Evolutionary conservation across 805 yeast species (phyloP), one percentile per base, ranked within the genome.

Genomic region (Myxozyma neglecta): DNA sequence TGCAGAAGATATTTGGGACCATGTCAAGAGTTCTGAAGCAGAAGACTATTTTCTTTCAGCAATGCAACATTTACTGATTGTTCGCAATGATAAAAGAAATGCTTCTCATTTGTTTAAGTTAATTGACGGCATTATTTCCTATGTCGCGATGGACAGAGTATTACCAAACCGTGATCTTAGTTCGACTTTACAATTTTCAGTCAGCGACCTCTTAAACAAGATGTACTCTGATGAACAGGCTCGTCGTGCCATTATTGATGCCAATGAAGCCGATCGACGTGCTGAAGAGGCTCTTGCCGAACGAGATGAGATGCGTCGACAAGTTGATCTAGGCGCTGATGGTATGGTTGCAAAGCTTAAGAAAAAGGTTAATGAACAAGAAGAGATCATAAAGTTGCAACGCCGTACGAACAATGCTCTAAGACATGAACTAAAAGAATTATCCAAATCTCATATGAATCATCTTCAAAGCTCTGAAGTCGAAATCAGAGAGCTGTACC

Each of bases 191-290:
- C 67, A 61, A 45, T 63, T 20, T 45, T 36, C 60, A 5, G 59
- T 63, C 4, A 62, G 62, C 10, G 67, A 63, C 58, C 77, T 93
- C 50, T 79, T 84, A 61, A 85, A 90, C 47, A 81, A 88, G 34
- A 79, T 92, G 70, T 85, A 86, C 67, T 89, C 97, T 0, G 97
- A 93, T 72, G 96, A 90, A 57, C 86, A 87, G 75, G 96, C 96
- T 11, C 79, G 85, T 56, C 80, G 88, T 62, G 96, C 97, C 63
- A 80, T 77, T 57, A 71, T 70, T 57, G 90, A 83, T 57, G 79
- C 85, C 42, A 80, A 81, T 69, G 83, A 79, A 49, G 80, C 85
- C 45, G 77, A 80, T 5, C 77, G 77, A 60, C 78, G 76, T 45
- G 82, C 86, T 1, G 87, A 84, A 62, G 81, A 80, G 61, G 85